Evolutionary conservation across 1,139 yeast species (phyloP), one percentile per base, ranked within the genome.

Genomic region (Yamadazyma sp.): DNA sequence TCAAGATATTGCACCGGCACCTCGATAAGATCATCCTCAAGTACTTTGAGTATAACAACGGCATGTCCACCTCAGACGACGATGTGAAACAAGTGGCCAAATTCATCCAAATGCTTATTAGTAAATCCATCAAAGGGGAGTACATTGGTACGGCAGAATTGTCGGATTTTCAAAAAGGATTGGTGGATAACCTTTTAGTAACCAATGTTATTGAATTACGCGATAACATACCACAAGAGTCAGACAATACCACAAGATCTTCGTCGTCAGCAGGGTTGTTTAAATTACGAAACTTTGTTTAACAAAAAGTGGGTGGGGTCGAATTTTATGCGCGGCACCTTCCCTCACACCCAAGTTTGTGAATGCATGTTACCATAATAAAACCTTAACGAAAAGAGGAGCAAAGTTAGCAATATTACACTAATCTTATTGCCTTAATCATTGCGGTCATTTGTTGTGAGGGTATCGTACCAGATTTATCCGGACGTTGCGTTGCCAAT

Each of bases 111-210:
- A 7, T 12, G 10, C 29, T 41, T n/a, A 31, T 41, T 8, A 13
- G 20, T 9, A 25, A 30, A 12, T 35, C 41, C 6, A 17, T 32
- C 11, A n/a, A 18, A 6, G 38, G 22, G 6, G n/a, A 21, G 29
- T 35, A 23, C 25, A 23, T 39, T 7, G 28, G 24, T 29, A 22
- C 38, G n/a, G 27, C 26, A 6, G 41, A 35, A 8, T 34, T 41
- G 21, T 12, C 13, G 10, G 27, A 17, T 6, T 14, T 41, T 6
- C 27, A 43, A 10, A 39, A 33, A 26, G 29, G 31, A 3, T 33
- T 50, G 4, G 38, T 48, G 20, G 42, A 46, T n/a, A 41, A 40
- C 28, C 28, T 47, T 14, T 31, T 39, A 1, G 13, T 38, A 12
- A 41, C 37, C 12, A 46, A 47, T 15, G 40, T 38, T 3, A 16